Evolutionary conservation across 1,284 basidiomycete genomes (phyloP), one percentile per base, ranked within the genome.

Genomic region (Psilocybe mexicana): DNA sequence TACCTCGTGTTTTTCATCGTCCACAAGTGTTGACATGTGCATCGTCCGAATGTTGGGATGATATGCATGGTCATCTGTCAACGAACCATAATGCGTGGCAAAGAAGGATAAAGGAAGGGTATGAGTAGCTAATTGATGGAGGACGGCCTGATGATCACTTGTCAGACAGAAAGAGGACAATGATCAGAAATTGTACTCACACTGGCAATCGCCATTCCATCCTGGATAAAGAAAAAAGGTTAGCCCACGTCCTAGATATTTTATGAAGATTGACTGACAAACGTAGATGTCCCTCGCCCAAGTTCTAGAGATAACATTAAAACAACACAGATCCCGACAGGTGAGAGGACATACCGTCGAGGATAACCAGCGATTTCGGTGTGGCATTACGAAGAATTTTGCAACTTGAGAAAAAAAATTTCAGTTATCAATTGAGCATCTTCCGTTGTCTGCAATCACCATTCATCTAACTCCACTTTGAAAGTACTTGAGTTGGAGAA

Each of bases 401-500:
- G 71, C 91, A 93, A 65, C 93, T 94, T 33, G 30, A 33, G 67
- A 25, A 24, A 24, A 14, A 50, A 49, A 14, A 40, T 40, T 8
- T 40, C n/a, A 40, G 38, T 24, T 36, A 60, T 58, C 30, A 51
- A 62, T 54, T 18, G 14, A 43, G 40, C 23, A 23, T 50, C 49
- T 24, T 49, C 24, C 44, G 11, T 35, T 51, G 5, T 14, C 12
- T 38, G 18, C 2, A 28, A 30, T 47, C 62, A 92, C 92, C 91
- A 94, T 84, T 98, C 96, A 70, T 97, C 95, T 54, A 98, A 79
- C 70, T 98, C 96, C 18, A 98, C 95, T 72, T 96, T 95, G 84
- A 97, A 98, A 0, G 94, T 96, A 74, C 93, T 95, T 0, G 94
- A 86, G 64, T 92, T 92, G 1, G 93, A 91, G 71, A 97, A 97